A percentile compares a stretch with the other conserved stretches of the same genome.
phyloP scores from a whole-genome alignment of 441 rosid genomes.

The Theobroma grandiflorum region DNA sequence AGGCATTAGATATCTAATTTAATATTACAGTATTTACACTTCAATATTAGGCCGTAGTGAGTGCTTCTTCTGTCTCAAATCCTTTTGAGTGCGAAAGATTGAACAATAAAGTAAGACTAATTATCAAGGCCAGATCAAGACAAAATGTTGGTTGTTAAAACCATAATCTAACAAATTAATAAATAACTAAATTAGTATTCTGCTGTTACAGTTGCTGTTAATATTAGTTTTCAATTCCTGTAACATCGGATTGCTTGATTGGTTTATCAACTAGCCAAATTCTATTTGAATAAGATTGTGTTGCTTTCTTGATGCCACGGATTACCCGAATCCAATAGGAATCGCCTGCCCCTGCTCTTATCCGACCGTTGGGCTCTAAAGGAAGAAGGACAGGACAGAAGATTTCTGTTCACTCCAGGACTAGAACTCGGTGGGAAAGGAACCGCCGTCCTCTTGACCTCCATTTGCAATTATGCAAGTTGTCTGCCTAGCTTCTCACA shows the following conservation, averaged over 20 bases:
- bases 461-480: too few relatives aligned
- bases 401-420: too few relatives aligned
- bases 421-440: too few relatives aligned
- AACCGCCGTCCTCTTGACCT: too few relatives aligned
- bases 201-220: not conserved
- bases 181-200: not conserved
- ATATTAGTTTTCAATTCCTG: not conserved
- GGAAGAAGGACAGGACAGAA: too few relatives aligned
- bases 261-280: not conserved
- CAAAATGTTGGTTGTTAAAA: conserved; percentile 4
- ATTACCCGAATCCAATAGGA: too few relatives aligned
- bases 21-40: too few relatives aligned
- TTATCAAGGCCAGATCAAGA: not conserved
- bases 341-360: too few relatives aligned
- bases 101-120: not conserved
- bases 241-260: not conserved
- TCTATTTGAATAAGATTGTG: not conserved
- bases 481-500: too few relatives aligned
- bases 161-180: not conserved
- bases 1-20: too few relatives aligned
- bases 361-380: too few relatives aligned
- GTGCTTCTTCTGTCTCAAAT: not conserved
- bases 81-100: not conserved
- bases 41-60: not conserved
- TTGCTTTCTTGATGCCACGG: not conserved